A percentile compares a stretch with the other conserved stretches of the same genome.
Evolutionary conservation across 2,329 filamentous ascomycete species (phyloP).

Genomic region (Hymenoscyphus infarciens): DNA sequence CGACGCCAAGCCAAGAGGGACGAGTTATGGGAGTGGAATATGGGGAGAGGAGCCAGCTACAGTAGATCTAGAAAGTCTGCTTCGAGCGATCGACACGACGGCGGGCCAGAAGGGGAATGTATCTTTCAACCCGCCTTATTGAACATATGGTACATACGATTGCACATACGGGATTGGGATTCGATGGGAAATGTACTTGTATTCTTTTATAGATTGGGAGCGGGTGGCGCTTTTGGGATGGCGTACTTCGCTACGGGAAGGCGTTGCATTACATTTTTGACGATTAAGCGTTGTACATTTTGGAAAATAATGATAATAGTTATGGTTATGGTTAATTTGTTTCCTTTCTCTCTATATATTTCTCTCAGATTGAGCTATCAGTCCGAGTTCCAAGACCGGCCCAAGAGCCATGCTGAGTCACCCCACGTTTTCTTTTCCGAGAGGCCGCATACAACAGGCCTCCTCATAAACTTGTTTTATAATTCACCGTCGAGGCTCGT

Average conservation of each 20-base stretch:
- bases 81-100: constrained; percentile 32
- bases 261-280: not conserved
- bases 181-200: not conserved
- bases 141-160: constrained; percentile 18
- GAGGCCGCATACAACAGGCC: too few relatives aligned
- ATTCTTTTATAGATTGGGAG: constrained; percentile 6
- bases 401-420: too few relatives aligned
- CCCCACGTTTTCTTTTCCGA: too few relatives aligned
- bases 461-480: too few relatives aligned
- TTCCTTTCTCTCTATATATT: not conserved
- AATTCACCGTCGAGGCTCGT: not conserved
- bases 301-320: not conserved
- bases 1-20: constrained; percentile 20
- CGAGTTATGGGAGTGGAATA: constrained; percentile 19
- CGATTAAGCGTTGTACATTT: not conserved
- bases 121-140: constrained; percentile 32
- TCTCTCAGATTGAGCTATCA: too few relatives aligned
- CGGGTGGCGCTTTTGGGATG: constrained; percentile 1
- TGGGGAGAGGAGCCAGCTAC: constrained; percentile 27
- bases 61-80: constrained; percentile 31
- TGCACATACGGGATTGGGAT: constrained; percentile 4
- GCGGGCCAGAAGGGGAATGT: constrained; percentile 26
- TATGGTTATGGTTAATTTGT: not conserved
- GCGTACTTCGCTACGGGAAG: not conserved
- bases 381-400: too few relatives aligned